Conservation (phyloP, 2,329 filamentous ascomycete species). For the Ophiocordyceps unilateralis region DNA sequence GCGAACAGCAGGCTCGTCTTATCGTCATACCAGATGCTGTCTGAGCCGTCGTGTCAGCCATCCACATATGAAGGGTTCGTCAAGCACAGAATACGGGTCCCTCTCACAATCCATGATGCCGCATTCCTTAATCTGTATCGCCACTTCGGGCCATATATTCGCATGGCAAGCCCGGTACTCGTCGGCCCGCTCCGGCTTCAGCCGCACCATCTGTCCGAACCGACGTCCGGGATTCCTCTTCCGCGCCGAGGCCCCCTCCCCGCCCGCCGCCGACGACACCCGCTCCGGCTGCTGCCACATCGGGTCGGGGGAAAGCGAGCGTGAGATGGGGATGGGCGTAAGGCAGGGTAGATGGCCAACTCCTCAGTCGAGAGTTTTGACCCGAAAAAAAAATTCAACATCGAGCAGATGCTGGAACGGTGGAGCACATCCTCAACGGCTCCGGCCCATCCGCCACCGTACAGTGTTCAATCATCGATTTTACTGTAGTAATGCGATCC, state of each 20-base stretch:
- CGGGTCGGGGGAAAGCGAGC: background rate
- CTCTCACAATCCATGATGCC: constrained; percentile 54
- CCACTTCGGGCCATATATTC: constrained; percentile 60
- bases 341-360: too few species aligned
- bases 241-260: constrained; percentile 1
- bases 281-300: constrained; percentile 14
- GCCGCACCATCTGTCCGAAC: constrained; percentile 55
- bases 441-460: too few species aligned
- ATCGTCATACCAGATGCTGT: constrained; percentile 57
- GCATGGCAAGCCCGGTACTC: constrained; percentile 61
- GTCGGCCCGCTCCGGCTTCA: constrained; percentile 47
- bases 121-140: constrained; percentile 58
- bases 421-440: too few species aligned
- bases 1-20: constrained; percentile 49
- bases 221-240: constrained; percentile 30
- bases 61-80: background rate
- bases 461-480: too few species aligned
- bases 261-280: constrained; percentile 3
- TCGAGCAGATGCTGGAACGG: too few species aligned
- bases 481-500: too few species aligned
- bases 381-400: too few species aligned
- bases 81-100: too few species aligned
- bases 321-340: background rate
- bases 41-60: constrained; percentile 18
- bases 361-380: too few species aligned